Percentiles rank a stretch among this genome's conserved stretches.
Evolutionary conservation across 2,329 filamentous ascomycete species (phyloP).

Genomic region (Penicillium sp.): DNA sequence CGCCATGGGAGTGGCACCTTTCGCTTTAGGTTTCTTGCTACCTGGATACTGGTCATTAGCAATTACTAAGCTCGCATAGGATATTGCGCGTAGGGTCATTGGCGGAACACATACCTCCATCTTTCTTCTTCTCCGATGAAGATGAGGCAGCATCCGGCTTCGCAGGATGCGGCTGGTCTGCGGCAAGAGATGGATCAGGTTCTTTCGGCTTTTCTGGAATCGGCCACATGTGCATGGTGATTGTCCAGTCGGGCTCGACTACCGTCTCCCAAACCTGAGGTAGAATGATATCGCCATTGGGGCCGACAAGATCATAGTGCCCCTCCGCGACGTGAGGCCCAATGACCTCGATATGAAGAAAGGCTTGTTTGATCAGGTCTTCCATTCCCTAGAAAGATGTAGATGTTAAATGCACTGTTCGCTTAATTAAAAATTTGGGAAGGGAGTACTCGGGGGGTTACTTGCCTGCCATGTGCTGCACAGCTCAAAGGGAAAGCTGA

Average conservation of each 20-base stretch:
- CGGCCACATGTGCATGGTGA: constrained; percentile 68
- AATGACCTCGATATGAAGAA: constrained; percentile 72
- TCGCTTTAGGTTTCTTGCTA: constrained; percentile 32
- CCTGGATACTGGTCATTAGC: constrained; percentile 15
- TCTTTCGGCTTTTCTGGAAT: constrained; percentile 53
- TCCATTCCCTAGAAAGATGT: constrained; percentile 69
- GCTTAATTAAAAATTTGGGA: constrained; percentile 14
- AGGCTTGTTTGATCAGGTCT: constrained; percentile 80
- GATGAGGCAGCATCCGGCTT: constrained; percentile 19
- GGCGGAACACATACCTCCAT: constrained; percentile 31
- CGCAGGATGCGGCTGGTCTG: constrained; percentile 18
- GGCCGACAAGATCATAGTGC: constrained; percentile 76
- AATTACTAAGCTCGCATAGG: neutral
- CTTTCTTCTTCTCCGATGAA: constrained; percentile 32
- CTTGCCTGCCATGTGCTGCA: constrained; percentile 81
- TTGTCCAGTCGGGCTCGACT: constrained; percentile 71
- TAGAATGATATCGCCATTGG: constrained; percentile 78
- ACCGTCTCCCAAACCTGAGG: constrained; percentile 79
- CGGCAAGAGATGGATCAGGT: constrained; percentile 36
- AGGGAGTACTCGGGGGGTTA: neutral
- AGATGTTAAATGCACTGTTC: constrained; percentile 1
- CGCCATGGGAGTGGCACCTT: constrained; percentile 12
- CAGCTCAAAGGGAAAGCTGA: constrained; percentile 83
- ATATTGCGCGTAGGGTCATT: no score
- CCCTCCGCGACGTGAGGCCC: constrained; percentile 74